Evolutionary conservation across 164 flowering plant species (phyloP), one percentile per base, ranked within the genome.

Genomic region (Aristolochia contorta): DNA sequence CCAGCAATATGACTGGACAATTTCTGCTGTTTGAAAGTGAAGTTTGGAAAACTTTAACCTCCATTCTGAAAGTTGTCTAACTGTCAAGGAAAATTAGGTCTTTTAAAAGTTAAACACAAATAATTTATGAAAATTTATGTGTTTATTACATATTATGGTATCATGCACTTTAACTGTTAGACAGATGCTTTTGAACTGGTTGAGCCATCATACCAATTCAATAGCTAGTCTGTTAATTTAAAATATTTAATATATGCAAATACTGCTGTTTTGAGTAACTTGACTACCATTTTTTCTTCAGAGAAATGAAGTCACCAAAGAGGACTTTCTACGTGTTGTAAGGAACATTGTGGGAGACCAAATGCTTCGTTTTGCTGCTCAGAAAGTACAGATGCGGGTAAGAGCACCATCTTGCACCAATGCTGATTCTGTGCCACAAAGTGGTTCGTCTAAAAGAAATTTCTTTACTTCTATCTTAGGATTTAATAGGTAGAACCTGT

Each of bases 281-380:
- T 14, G 14, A 33, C 56, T 20, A 6, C 33, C 9, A 30, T 53
- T 70, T 47, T 64, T 58, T 25, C 49, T 56, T 19, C 14, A 93
- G 99, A 79, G 65, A 77, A 84, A 85, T 76, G 94, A 93, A 67
- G 82, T 93, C 25, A 58, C 77, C 56, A 88, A 86, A 74, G 96
- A 86, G 8, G 82, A 65, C 46, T 93, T 93, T 72, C 80, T 88
- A 47, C 74, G 91, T 68, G 86, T 69, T 54, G 84, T 90, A 82
- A 79, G 82, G 70, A 73, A 68, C 67, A 76, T 90, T 66, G 96
- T 90, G 21, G 97, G 99, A 45, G 97, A 88, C 62, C 89, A 86
- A 72, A 84, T 86, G 92, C 90, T 93, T 21, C 86, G 77, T 77
- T 54, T 78, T 75, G 97, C 96, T 48, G 82, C 84, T 22, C 48